Evolutionary conservation across 148 eudicot genomes (phyloP).

Genomic region (Talinum fruticosum): DNA sequence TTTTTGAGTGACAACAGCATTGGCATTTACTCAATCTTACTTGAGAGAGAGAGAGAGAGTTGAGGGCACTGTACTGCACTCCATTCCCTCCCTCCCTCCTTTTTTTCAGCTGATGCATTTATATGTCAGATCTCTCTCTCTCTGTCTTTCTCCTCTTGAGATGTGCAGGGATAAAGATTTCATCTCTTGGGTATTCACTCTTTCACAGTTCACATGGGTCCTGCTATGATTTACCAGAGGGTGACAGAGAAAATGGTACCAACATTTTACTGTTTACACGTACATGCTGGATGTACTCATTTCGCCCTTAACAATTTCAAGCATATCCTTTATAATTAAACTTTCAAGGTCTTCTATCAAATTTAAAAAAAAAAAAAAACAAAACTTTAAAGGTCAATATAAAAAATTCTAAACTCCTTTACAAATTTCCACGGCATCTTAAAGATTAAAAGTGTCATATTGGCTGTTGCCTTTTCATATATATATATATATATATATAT

Average conservation of each 20-base stretch:
- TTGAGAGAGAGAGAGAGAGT: neutral
- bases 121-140: slow-evolving; percentile 19
- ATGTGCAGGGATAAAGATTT: slow-evolving; percentile 4
- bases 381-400: too few relatives aligned
- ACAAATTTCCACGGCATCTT: too few relatives aligned
- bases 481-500: too few relatives aligned
- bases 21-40: neutral
- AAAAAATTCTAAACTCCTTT: too few relatives aligned
- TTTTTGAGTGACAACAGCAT: neutral
- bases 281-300: neutral
- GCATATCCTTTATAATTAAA: too few relatives aligned
- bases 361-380: too few relatives aligned
- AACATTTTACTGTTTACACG: neutral
- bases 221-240: slow-evolving; percentile 21
- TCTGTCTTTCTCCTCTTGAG: slow-evolving; percentile 3
- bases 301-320: neutral
- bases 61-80: slow-evolving; percentile 5
- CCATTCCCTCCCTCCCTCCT: neutral
- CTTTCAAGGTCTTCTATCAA: too few relatives aligned
- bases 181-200: too few relatives aligned
- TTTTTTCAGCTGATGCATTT: slow-evolving; percentile 31
- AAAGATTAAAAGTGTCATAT: too few relatives aligned
- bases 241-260: neutral
- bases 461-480: too few relatives aligned
- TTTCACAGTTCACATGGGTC: slow-evolving; percentile 29